phyloP scores from a whole-genome alignment of 805 yeast genomes.

The Candida boidinii region DNA sequence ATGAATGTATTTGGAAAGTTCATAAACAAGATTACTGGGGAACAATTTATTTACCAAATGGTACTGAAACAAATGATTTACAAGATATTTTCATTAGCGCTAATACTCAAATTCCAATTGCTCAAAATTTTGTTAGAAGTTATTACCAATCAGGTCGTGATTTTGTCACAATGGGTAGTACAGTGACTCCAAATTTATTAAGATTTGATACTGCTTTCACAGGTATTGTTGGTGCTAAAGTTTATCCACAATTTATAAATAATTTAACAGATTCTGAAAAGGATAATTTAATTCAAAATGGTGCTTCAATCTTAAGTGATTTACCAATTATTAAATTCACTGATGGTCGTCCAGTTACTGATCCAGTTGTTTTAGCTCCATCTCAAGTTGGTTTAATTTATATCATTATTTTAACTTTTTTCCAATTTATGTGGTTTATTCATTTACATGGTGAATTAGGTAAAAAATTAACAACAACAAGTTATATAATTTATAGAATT shows the following conservation, averaged over 20 bases:
- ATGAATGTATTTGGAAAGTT: slow-evolving; percentile 34
- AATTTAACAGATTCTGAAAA: slow-evolving; percentile 17
- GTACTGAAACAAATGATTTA: slow-evolving; percentile 32
- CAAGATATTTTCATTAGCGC: slow-evolving; percentile 31
- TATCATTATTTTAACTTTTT: slow-evolving; percentile 62
- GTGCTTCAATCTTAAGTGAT: slow-evolving; percentile 9
- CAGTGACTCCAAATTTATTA: slow-evolving; percentile 35
- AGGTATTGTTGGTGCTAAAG: slow-evolving; percentile 6
- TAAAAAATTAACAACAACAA: slow-evolving; percentile 29
- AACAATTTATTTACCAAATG: slow-evolving; percentile 41
- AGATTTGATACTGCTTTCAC: slow-evolving; percentile 25
- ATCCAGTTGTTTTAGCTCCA: slow-evolving; percentile 53
- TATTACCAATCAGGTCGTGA: slow-evolving; percentile 62
- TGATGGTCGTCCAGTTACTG: slow-evolving; percentile 44
- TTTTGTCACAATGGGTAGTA: slow-evolving; percentile 34
- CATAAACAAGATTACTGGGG: slow-evolving; percentile 58
- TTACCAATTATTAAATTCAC: slow-evolving; percentile 12
- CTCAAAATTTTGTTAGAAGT: slow-evolving; percentile 14
- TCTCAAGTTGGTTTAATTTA: slow-evolving; percentile 70
- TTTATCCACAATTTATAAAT: slow-evolving; percentile 22
- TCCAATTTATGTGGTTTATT: slow-evolving; percentile 55
- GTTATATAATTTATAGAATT: slow-evolving; percentile 46
- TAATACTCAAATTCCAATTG: slow-evolving; percentile 21
- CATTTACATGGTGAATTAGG: slow-evolving; percentile 45
- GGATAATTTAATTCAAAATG: slow-evolving; percentile 11